Conservation (phyloP, 1,284 basidiomycete genomes). For the Cronartium quercuum region DNA sequence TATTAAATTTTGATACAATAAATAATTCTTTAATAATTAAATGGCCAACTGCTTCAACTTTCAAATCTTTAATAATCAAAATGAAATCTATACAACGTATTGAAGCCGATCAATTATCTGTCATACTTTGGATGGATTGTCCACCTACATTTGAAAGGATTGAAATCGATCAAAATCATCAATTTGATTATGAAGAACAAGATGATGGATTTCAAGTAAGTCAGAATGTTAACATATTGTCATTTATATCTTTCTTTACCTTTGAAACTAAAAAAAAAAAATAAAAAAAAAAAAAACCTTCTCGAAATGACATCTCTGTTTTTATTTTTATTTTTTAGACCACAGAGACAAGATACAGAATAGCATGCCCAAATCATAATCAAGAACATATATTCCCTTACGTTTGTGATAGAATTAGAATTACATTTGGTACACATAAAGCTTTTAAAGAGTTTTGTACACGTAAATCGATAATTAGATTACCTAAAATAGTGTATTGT, state of each 20-base stretch:
- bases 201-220: neutral
- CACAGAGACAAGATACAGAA: neutral
- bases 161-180: neutral
- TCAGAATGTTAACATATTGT: neutral
- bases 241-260: too few species aligned
- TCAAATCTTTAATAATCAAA: neutral
- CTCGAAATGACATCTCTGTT: too few species aligned
- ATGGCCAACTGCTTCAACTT: neutral
- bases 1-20: neutral
- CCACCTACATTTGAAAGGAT: neutral
- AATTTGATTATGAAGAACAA: neutral
- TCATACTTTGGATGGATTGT: neutral
- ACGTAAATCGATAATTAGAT: neutral
- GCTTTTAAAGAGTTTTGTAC: constrained; percentile 1
- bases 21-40: neutral
- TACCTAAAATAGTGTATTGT: neutral
- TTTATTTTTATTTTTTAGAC: neutral
- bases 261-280: neutral
- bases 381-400: neutral
- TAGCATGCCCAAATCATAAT: neutral
- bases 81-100: neutral
- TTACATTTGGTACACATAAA: neutral
- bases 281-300: neutral
- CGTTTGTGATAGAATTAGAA: neutral
- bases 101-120: neutral